These are phyloP conservation scores for Vachellia collinsii DNA, from an alignment of 306 rosid genomes.

Conservation along the genomic window DNA sequence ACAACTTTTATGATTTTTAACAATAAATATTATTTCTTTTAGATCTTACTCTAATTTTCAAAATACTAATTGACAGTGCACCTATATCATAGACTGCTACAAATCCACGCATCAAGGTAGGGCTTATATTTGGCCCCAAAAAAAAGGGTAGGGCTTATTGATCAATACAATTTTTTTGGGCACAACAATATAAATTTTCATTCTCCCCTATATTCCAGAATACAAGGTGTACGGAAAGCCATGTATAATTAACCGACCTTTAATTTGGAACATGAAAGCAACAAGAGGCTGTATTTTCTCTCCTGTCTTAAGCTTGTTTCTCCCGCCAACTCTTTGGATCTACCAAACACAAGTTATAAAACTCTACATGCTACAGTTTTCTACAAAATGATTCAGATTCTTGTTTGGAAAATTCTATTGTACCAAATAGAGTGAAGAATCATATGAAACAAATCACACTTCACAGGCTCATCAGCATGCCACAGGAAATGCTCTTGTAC, in stretches of 20 bases:
- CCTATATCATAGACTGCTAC: too few species aligned
- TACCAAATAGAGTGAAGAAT: constrained; percentile 89
- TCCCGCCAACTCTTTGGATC: constrained; percentile 9
- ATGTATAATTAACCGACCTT: not conserved
- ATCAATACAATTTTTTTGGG: too few species aligned
- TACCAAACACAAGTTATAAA: constrained; percentile 21
- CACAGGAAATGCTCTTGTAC: constrained; percentile 89
- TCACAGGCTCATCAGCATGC: constrained; percentile 78
- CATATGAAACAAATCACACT: constrained; percentile 92
- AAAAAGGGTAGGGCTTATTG: too few species aligned
- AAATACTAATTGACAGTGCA: too few species aligned
- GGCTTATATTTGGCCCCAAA: too few species aligned
- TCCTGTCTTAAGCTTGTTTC: not conserved
- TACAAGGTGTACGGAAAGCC: not conserved
- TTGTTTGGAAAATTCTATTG: constrained; percentile 61
- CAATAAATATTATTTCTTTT: too few species aligned
- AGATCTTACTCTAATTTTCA: too few species aligned
- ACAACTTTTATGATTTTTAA: too few species aligned
- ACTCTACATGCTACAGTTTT: constrained; percentile 27
- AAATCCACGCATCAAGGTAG: too few species aligned
- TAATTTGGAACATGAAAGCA: not conserved
- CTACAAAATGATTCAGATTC: constrained; percentile 37
- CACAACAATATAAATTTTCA: not conserved
- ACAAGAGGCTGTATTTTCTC: not conserved
- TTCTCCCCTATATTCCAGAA: not conserved